Percentiles rank a stretch among this genome's conserved stretches.
phyloP scores from a whole-genome alignment of 225 moss, liverwort and hornwort genomes.

The Rhytidiadelphus loreus region DNA sequence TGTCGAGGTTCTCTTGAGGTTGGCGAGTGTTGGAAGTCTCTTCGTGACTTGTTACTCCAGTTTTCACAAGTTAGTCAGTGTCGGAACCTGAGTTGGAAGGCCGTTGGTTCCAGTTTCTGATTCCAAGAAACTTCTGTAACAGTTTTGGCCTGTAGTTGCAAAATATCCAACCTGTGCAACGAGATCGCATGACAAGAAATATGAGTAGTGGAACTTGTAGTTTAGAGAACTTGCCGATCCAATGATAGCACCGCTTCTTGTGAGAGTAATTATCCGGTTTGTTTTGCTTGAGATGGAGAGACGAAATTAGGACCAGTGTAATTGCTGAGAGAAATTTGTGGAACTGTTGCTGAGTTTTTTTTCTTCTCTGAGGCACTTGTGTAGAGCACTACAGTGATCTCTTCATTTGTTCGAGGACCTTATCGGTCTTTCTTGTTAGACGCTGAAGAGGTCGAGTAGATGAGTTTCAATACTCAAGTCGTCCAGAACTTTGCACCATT shows the following conservation, averaged over 20 bases:
- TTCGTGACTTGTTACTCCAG: not conserved
- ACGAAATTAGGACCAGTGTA: not conserved
- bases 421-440: not conserved
- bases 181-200: not conserved
- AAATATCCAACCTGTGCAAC: not conserved
- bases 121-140: not conserved
- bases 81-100: not conserved
- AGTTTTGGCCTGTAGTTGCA: not conserved
- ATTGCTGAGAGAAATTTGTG: not conserved
- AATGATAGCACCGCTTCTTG: not conserved
- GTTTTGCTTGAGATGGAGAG: not conserved
- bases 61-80: not conserved
- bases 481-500: conserved; percentile 37
- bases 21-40: not conserved
- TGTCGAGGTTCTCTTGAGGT: not conserved
- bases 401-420: not conserved
- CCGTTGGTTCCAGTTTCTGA: not conserved
- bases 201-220: not conserved
- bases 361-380: not conserved
- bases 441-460: conserved; percentile 15
- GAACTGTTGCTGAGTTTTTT: not conserved
- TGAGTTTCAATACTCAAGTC: conserved; percentile 30
- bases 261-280: not conserved
- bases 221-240: not conserved
- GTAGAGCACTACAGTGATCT: not conserved